These are phyloP conservation scores for Xerocomus amazonicus DNA, from an alignment of 1,284 basidiomycete genomes.

Conservation along the genomic window DNA sequence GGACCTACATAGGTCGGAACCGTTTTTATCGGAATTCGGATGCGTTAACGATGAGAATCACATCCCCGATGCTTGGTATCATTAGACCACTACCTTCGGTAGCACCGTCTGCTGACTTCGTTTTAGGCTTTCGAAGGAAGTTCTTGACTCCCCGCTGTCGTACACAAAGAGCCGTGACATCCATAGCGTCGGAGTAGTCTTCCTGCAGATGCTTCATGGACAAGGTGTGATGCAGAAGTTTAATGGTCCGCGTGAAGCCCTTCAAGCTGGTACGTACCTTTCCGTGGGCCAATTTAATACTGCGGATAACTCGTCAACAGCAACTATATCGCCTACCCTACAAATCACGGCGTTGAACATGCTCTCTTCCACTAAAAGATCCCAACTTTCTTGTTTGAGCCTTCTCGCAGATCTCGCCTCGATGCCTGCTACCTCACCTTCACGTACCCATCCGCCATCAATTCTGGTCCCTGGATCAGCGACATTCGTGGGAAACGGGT, in stretches of 20 bases:
- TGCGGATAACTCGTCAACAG: slow-evolving; percentile 32
- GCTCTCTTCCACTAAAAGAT: slow-evolving; percentile 56
- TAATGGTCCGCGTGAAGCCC: slow-evolving; percentile 41
- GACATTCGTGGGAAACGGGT: slow-evolving; percentile 43
- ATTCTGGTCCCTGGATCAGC: slow-evolving; percentile 18
- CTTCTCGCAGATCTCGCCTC: slow-evolving; percentile 39
- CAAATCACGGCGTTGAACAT: slow-evolving; percentile 52
- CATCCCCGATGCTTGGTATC: slow-evolving; percentile 58
- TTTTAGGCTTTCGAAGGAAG: slow-evolving; percentile 61
- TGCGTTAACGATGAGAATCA: slow-evolving; percentile 39
- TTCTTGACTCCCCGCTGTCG: slow-evolving; percentile 62
- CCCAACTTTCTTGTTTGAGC: slow-evolving; percentile 46
- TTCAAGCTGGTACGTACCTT: slow-evolving; percentile 40
- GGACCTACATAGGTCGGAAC: slow-evolving; percentile 72
- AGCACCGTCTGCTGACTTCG: neutral
- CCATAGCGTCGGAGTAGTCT: slow-evolving; percentile 67
- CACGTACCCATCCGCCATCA: slow-evolving; percentile 20
- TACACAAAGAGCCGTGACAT: slow-evolving; percentile 73
- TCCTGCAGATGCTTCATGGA: slow-evolving; percentile 75
- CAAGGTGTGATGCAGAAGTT: slow-evolving; percentile 54
- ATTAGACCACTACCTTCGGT: neutral
- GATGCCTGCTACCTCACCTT: slow-evolving; percentile 17
- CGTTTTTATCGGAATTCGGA: slow-evolving; percentile 48
- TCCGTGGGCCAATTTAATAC: neutral
- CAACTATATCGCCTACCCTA: slow-evolving; percentile 47